Evolutionary conservation across 2,329 filamentous ascomycete species (phyloP).

Genomic region (Alternaria gaisen): DNA sequence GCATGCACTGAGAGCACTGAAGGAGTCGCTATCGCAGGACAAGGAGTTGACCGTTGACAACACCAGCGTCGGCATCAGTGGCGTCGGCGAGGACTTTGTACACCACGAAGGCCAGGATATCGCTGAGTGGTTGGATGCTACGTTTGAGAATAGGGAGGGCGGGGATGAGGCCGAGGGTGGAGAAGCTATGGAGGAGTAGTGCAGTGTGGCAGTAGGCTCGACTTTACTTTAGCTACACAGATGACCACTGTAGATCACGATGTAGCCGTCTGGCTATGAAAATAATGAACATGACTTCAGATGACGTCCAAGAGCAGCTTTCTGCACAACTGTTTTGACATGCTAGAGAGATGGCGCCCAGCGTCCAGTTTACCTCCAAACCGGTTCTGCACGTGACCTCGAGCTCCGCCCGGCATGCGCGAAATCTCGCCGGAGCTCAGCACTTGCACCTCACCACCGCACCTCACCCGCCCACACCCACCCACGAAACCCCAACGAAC

Average conservation of each 20-base stretch:
- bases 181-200: conserved; percentile 61
- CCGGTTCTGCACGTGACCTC: conserved; percentile 33
- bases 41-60: conserved; percentile 98
- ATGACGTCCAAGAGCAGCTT: too few species aligned
- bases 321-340: too few species aligned
- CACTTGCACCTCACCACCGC: conserved; percentile 26
- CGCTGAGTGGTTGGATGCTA: conserved; percentile 82
- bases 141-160: conserved; percentile 58
- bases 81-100: conserved; percentile 81
- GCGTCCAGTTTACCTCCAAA: too few species aligned
- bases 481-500: conserved; percentile 34
- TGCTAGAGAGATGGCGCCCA: too few species aligned
- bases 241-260: conserved; percentile 14
- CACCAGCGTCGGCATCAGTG: conserved; percentile 88
- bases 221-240: background rate
- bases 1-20: conserved; percentile 89
- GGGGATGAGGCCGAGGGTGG: conserved; percentile 45
- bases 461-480: background rate
- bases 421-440: conserved; percentile 38
- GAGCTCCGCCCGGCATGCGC: conserved; percentile 39
- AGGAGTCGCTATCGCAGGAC: conserved; percentile 95
- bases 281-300: conserved; percentile 32
- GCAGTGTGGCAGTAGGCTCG: background rate
- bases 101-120: conserved; percentile 90
- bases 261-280: conserved; percentile 26